Evolutionary conservation across 208 protist genomes (phyloP), one percentile per base, ranked within the genome.

Genomic region (Leptomonas seymouri): DNA sequence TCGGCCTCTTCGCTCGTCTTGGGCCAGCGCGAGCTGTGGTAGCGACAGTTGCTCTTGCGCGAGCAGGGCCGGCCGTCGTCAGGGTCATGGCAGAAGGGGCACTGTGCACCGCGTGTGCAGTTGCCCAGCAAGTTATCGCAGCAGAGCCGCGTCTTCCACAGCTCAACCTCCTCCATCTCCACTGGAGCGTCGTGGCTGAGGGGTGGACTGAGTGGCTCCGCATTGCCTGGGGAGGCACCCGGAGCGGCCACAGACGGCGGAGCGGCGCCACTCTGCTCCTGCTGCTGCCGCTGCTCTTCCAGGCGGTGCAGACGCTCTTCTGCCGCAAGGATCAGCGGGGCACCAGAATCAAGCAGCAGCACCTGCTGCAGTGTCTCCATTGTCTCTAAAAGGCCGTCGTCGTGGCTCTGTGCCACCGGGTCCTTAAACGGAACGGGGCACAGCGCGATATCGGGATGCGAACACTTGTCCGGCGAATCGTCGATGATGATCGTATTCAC

Each of bases 401-500:
- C 92, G 21, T 90, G 55, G 9, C 53, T 46, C 76, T 94, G 85
- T 30, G 60, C 57, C 12, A 69, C 74, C 2, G 87, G 75, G 62
- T 94, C 87, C 53, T 85, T 86, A 71, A 95, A 97, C 6, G 89
- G 89, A 9, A 89, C 74, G 2, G 92, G 92, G 66, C 92, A 97
- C 27, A 97, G 80, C 7, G 92, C 92, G 54, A 95, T 93, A 46
- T 94, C 89, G 15, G 89, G 92, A 67, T 97, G 92, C 12, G 92
- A 97, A 60, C 92, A 97, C 77, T 97, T 97, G 67, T 85, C 85
- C 11, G 89, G 86, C 9, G 89, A 95, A 62, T 97, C 92, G 58
- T 97, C 92, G 42, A 97, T 87, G 76, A 97, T 94, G 74, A 97
- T 94, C 5, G 92, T 97, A 77, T 97, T 97, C 20, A 91, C 87